Conservation (phyloP, 31 red algal species). For the Endocladia muricata region DNA sequence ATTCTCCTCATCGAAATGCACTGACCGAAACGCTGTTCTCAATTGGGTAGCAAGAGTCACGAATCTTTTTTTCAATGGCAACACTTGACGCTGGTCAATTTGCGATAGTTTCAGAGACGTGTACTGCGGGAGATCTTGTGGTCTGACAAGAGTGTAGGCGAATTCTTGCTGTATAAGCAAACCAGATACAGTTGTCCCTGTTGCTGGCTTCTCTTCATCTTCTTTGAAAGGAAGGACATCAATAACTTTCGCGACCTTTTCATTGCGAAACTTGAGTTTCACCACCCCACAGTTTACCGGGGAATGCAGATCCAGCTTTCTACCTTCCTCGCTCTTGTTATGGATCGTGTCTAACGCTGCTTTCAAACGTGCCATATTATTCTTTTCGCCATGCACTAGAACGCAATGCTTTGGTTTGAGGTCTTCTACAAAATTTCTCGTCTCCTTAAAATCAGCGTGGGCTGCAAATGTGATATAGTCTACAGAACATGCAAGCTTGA, state of each 20-base stretch:
- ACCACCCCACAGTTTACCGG: slow-evolving; percentile 88
- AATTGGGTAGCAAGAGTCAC: slow-evolving; percentile 80
- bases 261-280: slow-evolving; percentile 79
- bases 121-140: slow-evolving; percentile 86
- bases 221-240: slow-evolving; percentile 68
- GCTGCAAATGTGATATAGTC: slow-evolving; percentile 99
- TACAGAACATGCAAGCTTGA: slow-evolving; percentile 84
- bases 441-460: slow-evolving; percentile 99
- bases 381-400: slow-evolving; percentile 95
- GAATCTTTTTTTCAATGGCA: slow-evolving; percentile 66
- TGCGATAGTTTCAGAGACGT: slow-evolving; percentile 83
- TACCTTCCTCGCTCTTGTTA: slow-evolving; percentile 70
- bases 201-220: slow-evolving; percentile 41
- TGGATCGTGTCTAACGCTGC: slow-evolving; percentile 79
- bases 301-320: slow-evolving; percentile 77
- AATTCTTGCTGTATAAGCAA: slow-evolving; percentile 96
- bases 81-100: slow-evolving; percentile 82
- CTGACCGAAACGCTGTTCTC: slow-evolving; percentile 60
- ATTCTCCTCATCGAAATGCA: slow-evolving; percentile 52
- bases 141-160: slow-evolving; percentile 87
- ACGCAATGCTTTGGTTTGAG: slow-evolving; percentile 84
- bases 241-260: slow-evolving; percentile 86
- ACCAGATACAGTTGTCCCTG: slow-evolving; percentile 82
- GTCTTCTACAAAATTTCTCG: slow-evolving; percentile 88
- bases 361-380: slow-evolving; percentile 93